phyloP scores from a whole-genome alignment of 345 rosid genomes.

The Boechera stricta region DNA sequence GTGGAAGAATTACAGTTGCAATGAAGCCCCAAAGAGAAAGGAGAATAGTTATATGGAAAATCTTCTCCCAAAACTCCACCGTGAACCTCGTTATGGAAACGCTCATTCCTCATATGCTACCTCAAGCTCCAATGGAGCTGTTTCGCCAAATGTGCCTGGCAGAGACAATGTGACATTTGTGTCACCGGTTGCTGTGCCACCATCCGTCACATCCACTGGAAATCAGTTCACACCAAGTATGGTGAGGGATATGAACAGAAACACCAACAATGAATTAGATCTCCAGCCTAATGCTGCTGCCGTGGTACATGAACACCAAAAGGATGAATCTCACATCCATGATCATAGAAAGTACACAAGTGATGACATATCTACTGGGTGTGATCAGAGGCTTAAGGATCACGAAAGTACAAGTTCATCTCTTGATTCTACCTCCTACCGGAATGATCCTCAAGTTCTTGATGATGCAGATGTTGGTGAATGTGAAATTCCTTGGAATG shows the following conservation, averaged over 20 bases:
- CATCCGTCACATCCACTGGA: conserved; percentile 50
- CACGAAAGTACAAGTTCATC: conserved; percentile 71
- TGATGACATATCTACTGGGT: conserved; percentile 59
- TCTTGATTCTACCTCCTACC: conserved; percentile 56
- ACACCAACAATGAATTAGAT: conserved; percentile 47
- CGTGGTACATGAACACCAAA: conserved; percentile 46
- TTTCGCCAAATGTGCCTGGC: conserved; percentile 46
- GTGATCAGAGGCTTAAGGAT: conserved; percentile 63
- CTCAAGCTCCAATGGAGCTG: conserved; percentile 52
- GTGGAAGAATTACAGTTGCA: conserved; percentile 85
- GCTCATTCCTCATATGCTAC: conserved; percentile 60
- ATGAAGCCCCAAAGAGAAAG: conserved; percentile 82
- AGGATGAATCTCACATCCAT: conserved; percentile 53
- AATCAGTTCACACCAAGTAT: conserved; percentile 49
- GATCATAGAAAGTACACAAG: conserved; percentile 59
- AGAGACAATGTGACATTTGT: conserved; percentile 53
- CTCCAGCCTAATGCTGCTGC: conserved; percentile 45
- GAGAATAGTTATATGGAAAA: conserved; percentile 74
- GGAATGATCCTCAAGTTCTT: conserved; percentile 65
- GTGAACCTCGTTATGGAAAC: conserved; percentile 65
- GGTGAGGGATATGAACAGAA: conserved; percentile 48
- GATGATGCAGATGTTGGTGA: conserved; percentile 95
- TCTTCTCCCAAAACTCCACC: conserved; percentile 68
- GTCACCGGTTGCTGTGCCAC: conserved; percentile 48
- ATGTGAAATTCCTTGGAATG: conserved; percentile 98